These are phyloP conservation scores for Limonium bicolor DNA, from an alignment of 148 eudicot species.

Conservation along the genomic window DNA sequence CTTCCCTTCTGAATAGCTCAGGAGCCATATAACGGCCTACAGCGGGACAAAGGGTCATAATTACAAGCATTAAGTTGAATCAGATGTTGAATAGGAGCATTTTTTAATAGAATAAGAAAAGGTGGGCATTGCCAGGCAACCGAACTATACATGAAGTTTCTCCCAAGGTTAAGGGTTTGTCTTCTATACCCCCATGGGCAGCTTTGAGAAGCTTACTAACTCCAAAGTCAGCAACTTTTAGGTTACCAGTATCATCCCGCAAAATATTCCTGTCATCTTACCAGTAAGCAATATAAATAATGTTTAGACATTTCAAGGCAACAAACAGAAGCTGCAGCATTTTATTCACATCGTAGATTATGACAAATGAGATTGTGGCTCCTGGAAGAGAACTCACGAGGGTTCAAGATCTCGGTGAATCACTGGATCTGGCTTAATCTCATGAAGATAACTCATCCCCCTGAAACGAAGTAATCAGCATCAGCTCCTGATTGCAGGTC, in stretches of 20 bases:
- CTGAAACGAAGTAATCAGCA: slow-evolving; percentile 19
- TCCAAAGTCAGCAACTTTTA: slow-evolving; percentile 99
- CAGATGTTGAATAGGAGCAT: background rate
- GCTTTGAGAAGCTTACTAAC: slow-evolving; percentile 79
- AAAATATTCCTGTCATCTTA: slow-evolving; percentile 79
- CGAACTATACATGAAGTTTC: slow-evolving; percentile 44
- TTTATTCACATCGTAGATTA: background rate
- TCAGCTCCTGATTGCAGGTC: slow-evolving; percentile 9
- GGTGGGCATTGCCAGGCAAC: background rate
- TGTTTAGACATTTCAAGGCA: slow-evolving; percentile 7
- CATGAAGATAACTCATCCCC: slow-evolving; percentile 48
- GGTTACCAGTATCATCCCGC: slow-evolving; percentile 94
- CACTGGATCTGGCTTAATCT: slow-evolving; percentile 31
- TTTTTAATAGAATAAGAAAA: background rate
- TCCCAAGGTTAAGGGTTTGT: slow-evolving; percentile 31
- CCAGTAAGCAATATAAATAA: slow-evolving; percentile 13
- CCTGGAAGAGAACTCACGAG: slow-evolving; percentile 22
- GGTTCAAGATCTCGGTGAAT: slow-evolving; percentile 50
- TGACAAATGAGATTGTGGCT: background rate
- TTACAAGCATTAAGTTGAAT: background rate
- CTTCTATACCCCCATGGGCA: slow-evolving; percentile 44
- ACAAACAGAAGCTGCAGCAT: background rate
- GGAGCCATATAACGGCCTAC: slow-evolving; percentile 96
- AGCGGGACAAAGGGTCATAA: slow-evolving; percentile 2
- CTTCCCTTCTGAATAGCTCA: slow-evolving; percentile 66